A percentile compares a stretch with the other conserved stretches of the same genome.
Conservation (phyloP, 2,329 filamentous ascomycete genomes). For the Hirsutella thompsonii region DNA sequence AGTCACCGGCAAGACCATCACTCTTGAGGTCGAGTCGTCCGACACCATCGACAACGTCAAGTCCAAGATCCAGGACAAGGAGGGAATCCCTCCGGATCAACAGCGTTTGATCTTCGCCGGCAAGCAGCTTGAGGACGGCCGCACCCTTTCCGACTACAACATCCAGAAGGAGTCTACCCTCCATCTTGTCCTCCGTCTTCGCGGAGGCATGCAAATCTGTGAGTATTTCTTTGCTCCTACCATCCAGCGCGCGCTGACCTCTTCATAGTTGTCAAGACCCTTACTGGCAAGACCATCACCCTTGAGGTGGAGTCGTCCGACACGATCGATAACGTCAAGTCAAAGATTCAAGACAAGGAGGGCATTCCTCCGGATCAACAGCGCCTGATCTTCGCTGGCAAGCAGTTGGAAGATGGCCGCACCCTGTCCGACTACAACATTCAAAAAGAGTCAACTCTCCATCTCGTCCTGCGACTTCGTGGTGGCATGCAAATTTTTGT, state of each 20-base stretch:
- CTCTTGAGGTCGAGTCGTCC: slow-evolving; percentile 70
- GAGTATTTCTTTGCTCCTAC: too few species aligned
- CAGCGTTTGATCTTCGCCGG: slow-evolving; percentile 92
- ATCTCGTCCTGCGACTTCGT: slow-evolving; percentile 61
- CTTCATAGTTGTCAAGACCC: not conserved
- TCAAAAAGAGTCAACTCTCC: slow-evolving; percentile 55
- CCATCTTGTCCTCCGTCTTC: slow-evolving; percentile 50
- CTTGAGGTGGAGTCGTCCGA: slow-evolving; percentile 74
- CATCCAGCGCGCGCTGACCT: not conserved
- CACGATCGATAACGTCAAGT: slow-evolving; percentile 96
- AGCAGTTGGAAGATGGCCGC: slow-evolving; percentile 85
- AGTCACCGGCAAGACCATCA: slow-evolving; percentile 16
- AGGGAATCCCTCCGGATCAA: slow-evolving; percentile 90
- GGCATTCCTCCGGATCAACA: slow-evolving; percentile 94
- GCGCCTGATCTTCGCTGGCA: slow-evolving; percentile 90
- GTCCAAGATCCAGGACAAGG: slow-evolving; percentile 95
- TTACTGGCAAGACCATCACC: slow-evolving; percentile 16
- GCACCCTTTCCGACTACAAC: slow-evolving; percentile 85
- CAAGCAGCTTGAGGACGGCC: slow-evolving; percentile 90
- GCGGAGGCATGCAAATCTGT: slow-evolving; percentile 36
- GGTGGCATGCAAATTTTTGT: slow-evolving; percentile 61
- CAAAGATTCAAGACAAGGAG: slow-evolving; percentile 98
- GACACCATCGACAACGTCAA: slow-evolving; percentile 97
- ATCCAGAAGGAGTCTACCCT: slow-evolving; percentile 59
- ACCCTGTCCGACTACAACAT: slow-evolving; percentile 45